Evolutionary conservation across 495 filamentous ascomycete species (phyloP), one percentile per base, ranked within the genome.

Genomic region (Penicillium roqueforti): DNA sequence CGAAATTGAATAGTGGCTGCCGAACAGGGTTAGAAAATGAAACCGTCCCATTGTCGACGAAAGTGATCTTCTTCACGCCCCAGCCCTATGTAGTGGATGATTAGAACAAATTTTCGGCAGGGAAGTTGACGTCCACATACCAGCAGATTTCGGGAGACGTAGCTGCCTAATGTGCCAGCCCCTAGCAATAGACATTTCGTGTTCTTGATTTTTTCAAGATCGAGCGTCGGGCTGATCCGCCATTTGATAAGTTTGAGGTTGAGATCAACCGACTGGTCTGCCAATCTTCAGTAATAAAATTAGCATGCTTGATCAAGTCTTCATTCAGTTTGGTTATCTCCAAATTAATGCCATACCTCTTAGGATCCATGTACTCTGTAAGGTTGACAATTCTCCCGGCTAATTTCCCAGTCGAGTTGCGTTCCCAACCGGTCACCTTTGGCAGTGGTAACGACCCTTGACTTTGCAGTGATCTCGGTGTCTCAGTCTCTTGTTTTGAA

Each of bases 241-340:
- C 93, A 98, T 74, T 96, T 97, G 83, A 98, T 98, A 48, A 98
- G 80, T 71, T 97, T 97, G 54, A 97, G 78, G 62, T 98, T 98
- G 44, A 98, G 82, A 63, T 98, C 93, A 9, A 97, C 93, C n/a
- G 92, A 88, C 68, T 96, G 91, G 58, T 97, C 91, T 20, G 93
- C 93, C 22, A 97, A 77, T 56, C 83, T 83, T 31, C 22, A 25
- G 18, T 22, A 3, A 9, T 9, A 26, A 7, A 11, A 38, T 56
- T 26, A 20, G 32, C 23, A 25, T 38, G 14, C 6, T 8, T 18
- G 13, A n/a, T 16, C 19, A 34, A 28, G 47, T 49, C 2, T 42
- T 20, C n/a, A 6, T 42, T 20, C n/a, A 6, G 3, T 4, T 13
- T 38, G 20, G 26, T 19, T 19, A 16, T 5, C 3, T 40, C 6